Base-by-base conservation (phyloP, 495 filamentous ascomycete genomes). In the Lichina pygmaea region DNA sequence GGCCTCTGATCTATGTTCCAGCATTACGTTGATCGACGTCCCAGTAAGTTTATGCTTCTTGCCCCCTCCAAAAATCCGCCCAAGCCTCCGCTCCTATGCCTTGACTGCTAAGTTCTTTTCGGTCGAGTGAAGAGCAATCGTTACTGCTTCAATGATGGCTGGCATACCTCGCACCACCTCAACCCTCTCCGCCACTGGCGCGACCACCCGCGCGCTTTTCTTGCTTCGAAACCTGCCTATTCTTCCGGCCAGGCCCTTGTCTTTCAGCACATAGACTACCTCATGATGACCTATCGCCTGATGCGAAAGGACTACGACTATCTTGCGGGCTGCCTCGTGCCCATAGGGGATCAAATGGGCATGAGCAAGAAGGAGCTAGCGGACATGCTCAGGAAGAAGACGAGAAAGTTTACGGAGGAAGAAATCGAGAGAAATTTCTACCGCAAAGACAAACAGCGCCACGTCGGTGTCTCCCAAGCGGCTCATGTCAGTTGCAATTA, bases 81-180 rank as follows among this genome's bases (percentile, higher is more conserved):
- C 4, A 24, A 24, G 24, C 24, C 24, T 24, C 24, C 24, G 24
- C 24, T 24, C 24, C 24, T 4, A 24, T 4, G 4, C 24, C 24
- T 2, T 24, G 24, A 24, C 24, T 4, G 24, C 24, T 24, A 24
- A 24, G 4, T 24, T 24, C 24, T 24, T 24, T 24, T 24, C 4
- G 24, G 4, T 24, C 24, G 24, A 24, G 1, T 24, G 4, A 24
- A 75, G 75, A 73, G 66, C 50, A 82, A 82, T 57, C 69, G 77
- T 17, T 73, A 71, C 60, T 80, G 72, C 51, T 82, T 70, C 63
- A 82, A 82, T 54, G 77, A 81, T 54, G 77, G 77, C 45, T 82
- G 80, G 56, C 77, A 82, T 56, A 80, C 77, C 34, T 77, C 77
- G 8, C 77, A 82, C 55, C 77, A 81, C 54, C 64, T 81, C 8